Conservation (phyloP, 2,329 filamentous ascomycete species). For the Fusarium hainanense region DNA sequence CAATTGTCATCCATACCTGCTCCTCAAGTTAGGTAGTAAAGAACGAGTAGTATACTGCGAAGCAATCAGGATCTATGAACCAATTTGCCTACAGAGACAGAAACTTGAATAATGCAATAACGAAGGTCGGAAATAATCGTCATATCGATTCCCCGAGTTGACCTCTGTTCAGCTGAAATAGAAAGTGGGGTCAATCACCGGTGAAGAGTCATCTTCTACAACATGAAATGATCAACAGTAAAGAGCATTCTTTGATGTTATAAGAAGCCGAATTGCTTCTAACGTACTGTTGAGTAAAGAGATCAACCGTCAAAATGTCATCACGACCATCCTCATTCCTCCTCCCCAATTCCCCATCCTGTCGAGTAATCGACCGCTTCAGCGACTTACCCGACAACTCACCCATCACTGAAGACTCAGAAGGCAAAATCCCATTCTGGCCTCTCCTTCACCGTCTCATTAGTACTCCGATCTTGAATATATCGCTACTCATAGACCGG, state of each 20-base stretch:
- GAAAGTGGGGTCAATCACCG: conserved; percentile 9
- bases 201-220: conserved; percentile 19
- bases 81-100: neutral
- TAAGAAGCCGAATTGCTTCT: too few species aligned
- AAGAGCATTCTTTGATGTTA: too few species aligned
- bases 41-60: neutral
- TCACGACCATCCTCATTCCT: conserved; percentile 24
- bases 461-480: conserved; percentile 1
- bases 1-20: neutral
- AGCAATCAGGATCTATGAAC: neutral
- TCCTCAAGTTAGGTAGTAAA: neutral
- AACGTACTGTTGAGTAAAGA: neutral
- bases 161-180: neutral
- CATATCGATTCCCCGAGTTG: neutral
- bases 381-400: conserved; percentile 41
- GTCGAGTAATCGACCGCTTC: conserved; percentile 47
- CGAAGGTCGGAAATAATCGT: neutral
- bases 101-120: neutral
- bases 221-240: too few species aligned
- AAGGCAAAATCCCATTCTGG: conserved; percentile 45
- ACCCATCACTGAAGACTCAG: conserved; percentile 36
- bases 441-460: conserved; percentile 42
- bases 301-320: conserved; percentile 6
- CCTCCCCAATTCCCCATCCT: conserved; percentile 36
- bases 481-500: conserved; percentile 38